A percentile compares a stretch with the other conserved stretches of the same genome.
Conservation (phyloP, 305 asterid genomes). For the Solanum hybrid region DNA sequence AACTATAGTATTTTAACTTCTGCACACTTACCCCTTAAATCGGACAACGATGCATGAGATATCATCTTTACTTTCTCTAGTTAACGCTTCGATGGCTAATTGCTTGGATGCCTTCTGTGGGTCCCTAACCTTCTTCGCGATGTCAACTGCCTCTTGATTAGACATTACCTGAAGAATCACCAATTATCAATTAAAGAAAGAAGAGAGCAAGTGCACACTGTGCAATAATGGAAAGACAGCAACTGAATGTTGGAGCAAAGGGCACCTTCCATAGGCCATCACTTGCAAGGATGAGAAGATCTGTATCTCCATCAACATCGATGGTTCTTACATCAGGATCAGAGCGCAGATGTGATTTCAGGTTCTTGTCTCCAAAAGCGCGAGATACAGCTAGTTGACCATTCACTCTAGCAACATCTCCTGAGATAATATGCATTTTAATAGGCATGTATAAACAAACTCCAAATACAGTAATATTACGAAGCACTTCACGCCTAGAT, state of each 20-base stretch:
- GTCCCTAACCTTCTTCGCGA: constrained; percentile 51
- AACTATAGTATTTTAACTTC: constrained; percentile 16
- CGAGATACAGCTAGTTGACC: constrained; percentile 97
- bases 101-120: constrained; percentile 80
- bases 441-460: neutral
- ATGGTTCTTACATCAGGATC: constrained; percentile 66
- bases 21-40: constrained; percentile 33
- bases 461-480: neutral
- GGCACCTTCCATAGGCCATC: constrained; percentile 97
- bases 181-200: neutral
- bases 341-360: constrained; percentile 72
- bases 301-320: constrained; percentile 47
- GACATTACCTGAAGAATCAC: constrained; percentile 51
- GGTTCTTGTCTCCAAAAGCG: constrained; percentile 91
- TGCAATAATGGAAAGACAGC: neutral
- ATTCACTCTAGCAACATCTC: constrained; percentile 91
- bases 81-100: constrained; percentile 53
- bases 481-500: neutral
- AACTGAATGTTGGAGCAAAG: neutral
- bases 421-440: constrained; percentile 27
- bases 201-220: neutral
- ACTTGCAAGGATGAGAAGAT: constrained; percentile 86
- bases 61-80: constrained; percentile 80
- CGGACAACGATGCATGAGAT: constrained; percentile 85
- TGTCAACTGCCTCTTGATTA: constrained; percentile 79